Percentiles rank a stretch among this genome's conserved stretches.
Evolutionary conservation across 192 early-diverging fungal species (phyloP).

Genomic region (Linnemannia hyalina): DNA sequence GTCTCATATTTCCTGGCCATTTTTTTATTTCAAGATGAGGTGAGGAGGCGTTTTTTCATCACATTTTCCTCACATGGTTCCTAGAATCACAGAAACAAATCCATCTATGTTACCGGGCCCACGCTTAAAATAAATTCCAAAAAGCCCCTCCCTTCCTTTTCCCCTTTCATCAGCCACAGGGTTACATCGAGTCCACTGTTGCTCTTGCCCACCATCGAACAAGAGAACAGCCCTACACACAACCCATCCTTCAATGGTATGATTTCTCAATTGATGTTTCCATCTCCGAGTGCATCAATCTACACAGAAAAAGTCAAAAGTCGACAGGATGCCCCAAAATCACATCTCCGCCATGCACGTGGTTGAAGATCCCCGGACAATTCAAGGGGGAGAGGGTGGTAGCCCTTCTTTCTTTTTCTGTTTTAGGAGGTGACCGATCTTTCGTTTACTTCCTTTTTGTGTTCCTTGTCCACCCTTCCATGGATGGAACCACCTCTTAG

Average conservation of each 20-base stretch:
- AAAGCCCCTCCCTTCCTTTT: too few species aligned
- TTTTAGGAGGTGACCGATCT: neutral
- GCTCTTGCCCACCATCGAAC: too few species aligned
- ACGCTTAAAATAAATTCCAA: too few species aligned
- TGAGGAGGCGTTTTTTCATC: neutral
- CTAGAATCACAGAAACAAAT: neutral
- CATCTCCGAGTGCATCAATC: neutral
- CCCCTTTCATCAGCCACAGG: too few species aligned
- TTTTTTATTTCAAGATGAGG: neutral
- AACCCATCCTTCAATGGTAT: neutral
- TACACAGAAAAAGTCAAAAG: neutral
- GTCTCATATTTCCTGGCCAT: neutral
- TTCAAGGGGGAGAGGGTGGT: neutral
- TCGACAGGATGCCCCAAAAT: neutral
- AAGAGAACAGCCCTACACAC: too few species aligned
- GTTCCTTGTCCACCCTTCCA: neutral
- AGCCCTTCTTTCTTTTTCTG: neutral
- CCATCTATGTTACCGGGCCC: too few species aligned
- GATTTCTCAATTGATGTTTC: neutral
- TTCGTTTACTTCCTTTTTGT: neutral
- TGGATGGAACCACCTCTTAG: neutral
- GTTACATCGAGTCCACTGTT: too few species aligned
- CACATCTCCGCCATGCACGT: neutral
- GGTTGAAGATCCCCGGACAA: neutral
- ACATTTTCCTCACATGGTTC: neutral